Conservation (phyloP, 768 basidiomycete genomes). For the Tephrocybe rancida region DNA sequence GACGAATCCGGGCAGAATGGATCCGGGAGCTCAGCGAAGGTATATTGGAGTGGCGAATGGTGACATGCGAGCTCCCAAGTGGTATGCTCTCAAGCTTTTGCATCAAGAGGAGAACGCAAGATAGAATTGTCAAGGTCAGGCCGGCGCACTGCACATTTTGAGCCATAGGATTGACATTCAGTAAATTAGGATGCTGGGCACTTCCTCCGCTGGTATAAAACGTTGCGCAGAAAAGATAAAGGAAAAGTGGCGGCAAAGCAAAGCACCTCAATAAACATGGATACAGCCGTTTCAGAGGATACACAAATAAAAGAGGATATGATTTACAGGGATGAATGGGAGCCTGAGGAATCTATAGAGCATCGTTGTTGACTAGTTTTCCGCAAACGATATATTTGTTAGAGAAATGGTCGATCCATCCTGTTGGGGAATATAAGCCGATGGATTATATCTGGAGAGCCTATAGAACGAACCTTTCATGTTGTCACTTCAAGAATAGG, state of each 20-base stretch:
- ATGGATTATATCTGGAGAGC: background rate
- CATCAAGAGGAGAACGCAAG: constrained; percentile 46
- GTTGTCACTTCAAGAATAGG: constrained; percentile 65
- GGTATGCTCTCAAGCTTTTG: constrained; percentile 56
- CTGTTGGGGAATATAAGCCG: constrained; percentile 34
- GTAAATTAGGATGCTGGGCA: background rate
- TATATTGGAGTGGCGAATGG: constrained; percentile 63
- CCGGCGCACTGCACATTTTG: background rate
- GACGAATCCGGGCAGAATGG: constrained; percentile 57
- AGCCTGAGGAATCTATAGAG: constrained; percentile 31
- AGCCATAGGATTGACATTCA: background rate
- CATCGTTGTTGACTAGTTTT: constrained; percentile 81
- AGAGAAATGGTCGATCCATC: constrained; percentile 94
- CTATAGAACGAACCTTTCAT: constrained; percentile 69
- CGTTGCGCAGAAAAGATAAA: background rate
- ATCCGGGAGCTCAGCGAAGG: constrained; percentile 52
- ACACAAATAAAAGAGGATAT: background rate
- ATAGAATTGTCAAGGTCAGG: constrained; percentile 51
- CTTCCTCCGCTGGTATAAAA: constrained; percentile 1
- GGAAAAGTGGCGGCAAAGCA: background rate
- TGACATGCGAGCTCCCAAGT: constrained; percentile 57
- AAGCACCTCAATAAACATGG: background rate
- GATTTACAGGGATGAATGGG: constrained; percentile 12
- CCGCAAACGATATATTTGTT: constrained; percentile 93
- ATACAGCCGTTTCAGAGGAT: background rate